These are phyloP conservation scores for Fomitopsis palustris DNA, from an alignment of 1,284 basidiomycete species.

Conservation along the genomic window DNA sequence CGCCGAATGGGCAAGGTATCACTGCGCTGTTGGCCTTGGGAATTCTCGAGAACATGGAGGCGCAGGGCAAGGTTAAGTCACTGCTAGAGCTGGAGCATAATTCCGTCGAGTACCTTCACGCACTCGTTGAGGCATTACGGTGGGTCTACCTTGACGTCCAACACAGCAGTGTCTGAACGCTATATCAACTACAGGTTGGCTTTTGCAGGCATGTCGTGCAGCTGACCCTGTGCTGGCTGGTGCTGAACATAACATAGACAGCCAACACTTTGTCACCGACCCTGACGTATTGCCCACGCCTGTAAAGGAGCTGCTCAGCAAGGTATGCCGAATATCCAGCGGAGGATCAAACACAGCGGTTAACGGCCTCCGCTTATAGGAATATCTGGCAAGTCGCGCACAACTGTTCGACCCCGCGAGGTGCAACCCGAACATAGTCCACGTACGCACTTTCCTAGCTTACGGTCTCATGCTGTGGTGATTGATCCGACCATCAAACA, in stretches of 20 bases:
- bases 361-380: slow-evolving; percentile 36
- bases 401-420: slow-evolving; percentile 70
- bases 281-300: slow-evolving; percentile 75
- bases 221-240: not conserved
- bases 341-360: no score
- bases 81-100: slow-evolving; percentile 85
- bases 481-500: not conserved
- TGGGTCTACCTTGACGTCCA: slow-evolving; percentile 28
- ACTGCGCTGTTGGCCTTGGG: slow-evolving; percentile 91
- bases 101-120: slow-evolving; percentile 84
- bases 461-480: not conserved
- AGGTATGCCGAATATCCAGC: slow-evolving; percentile 41
- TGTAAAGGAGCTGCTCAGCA: slow-evolving; percentile 75
- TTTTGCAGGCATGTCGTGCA: slow-evolving; percentile 54
- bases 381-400: slow-evolving; percentile 82
- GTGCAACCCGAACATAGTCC: slow-evolving; percentile 63
- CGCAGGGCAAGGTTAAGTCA: slow-evolving; percentile 65
- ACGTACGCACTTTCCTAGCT: slow-evolving; percentile 42
- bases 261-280: slow-evolving; percentile 86
- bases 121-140: slow-evolving; percentile 82
- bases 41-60: slow-evolving; percentile 85
- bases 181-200: slow-evolving; percentile 49
- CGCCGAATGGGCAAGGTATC: slow-evolving; percentile 93
- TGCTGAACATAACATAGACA: slow-evolving; percentile 48
- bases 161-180: slow-evolving; percentile 15